Evolutionary conservation across 345 rosid species (phyloP).

Genomic region (Sapria himalayana): DNA sequence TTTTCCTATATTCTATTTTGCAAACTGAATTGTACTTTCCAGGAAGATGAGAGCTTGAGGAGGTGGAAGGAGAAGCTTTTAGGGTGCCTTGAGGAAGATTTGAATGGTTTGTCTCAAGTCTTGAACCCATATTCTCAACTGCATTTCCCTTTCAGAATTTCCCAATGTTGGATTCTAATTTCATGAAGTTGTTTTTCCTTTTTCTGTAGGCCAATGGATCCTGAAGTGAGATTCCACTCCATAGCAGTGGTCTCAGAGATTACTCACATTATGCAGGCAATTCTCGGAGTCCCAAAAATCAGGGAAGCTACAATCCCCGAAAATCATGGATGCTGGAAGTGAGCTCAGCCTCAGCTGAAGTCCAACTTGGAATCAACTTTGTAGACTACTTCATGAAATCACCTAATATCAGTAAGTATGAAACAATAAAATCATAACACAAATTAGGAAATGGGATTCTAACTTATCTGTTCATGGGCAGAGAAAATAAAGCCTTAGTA

Average conservation of each 20-base stretch:
- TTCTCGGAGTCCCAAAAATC: too few species aligned
- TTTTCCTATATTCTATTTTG: constrained; percentile 2
- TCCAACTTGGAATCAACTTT: too few species aligned
- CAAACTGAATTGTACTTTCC: constrained; percentile 8
- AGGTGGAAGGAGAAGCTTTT: constrained; percentile 72
- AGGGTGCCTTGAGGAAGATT: constrained; percentile 34
- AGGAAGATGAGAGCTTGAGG: constrained; percentile 74
- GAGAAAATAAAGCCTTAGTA: too few species aligned
- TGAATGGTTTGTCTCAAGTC: constrained; percentile 13
- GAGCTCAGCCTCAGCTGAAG: constrained; percentile 28
- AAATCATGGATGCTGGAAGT: constrained; percentile 17
- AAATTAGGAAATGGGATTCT: too few species aligned
- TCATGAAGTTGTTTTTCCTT: not conserved
- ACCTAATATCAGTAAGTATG: too few species aligned
- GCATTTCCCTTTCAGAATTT: not conserved
- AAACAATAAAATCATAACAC: too few species aligned
- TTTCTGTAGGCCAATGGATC: constrained; percentile 28
- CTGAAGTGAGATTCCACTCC: constrained; percentile 31
- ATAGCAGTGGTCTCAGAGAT: constrained; percentile 26
- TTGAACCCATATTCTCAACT: too few species aligned
- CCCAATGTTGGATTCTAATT: not conserved
- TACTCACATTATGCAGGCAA: too few species aligned
- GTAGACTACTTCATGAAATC: too few species aligned
- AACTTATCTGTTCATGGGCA: too few species aligned
- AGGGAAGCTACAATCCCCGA: constrained; percentile 17